Evolutionary conservation across 805 yeast species (phyloP), one percentile per base, ranked within the genome.

Genomic region (Saccharomyces jurei): DNA sequence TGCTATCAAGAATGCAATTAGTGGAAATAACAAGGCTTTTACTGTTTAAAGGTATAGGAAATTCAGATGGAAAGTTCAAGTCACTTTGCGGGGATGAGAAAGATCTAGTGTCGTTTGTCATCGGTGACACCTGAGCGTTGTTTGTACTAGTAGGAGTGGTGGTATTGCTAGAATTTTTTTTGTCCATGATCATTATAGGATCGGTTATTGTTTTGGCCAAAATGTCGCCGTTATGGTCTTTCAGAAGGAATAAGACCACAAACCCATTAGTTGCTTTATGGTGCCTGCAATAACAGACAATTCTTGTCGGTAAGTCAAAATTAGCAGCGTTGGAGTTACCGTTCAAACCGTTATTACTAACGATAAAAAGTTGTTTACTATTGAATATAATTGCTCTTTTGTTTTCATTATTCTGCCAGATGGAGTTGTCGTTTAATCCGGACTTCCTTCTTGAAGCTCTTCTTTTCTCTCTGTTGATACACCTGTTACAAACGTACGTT

Each of bases 271-370:
- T 75, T 57, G 90, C 96, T 59, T 82, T 82, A 69, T 92, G 98
- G 70, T 92, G 98, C 59, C 98, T 82, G 71, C 97, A 92, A 67
- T 92, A 92, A 69, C 98, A 92, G 6, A 92, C 91, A 32, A 92
- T 82, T 70, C 98, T 80, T 17, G 96, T 72, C 25, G 81, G 78
- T 3, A 82, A 67, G 49, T 78, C 83, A 13, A 81, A 63, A 36
- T 50, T 30, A 14, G 41, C 31, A 2, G 50, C 22, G 9, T 17
- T 17, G 6, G 32, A 14, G 27, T 61, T 64, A 6, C 59, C 59
- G 14, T 55, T 58, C 30, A 59, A 60, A 9, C 61, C 65, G 21
- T 61, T 56, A 41, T 63, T 63, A 31, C 62, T 65, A 26, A 61
- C 58, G 52, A 89, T 82, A 48, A 89, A 79, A 22, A 92, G 79